phyloP scores from a whole-genome alignment of 768 basidiomycete species.

The Suillus placidus region DNA sequence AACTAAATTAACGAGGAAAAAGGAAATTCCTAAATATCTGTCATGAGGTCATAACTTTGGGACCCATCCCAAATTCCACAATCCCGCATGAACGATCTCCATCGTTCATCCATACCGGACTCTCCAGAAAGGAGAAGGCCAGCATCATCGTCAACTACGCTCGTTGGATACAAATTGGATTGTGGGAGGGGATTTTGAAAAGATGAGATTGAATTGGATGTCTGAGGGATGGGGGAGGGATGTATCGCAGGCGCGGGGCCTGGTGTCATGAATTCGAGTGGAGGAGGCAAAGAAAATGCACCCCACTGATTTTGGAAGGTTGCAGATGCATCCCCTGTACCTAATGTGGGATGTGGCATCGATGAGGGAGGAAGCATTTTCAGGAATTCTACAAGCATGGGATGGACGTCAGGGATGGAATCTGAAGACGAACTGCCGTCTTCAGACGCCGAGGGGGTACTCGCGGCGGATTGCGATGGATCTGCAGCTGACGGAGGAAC shows the following conservation, averaged over 20 bases:
- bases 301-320: slow-evolving; percentile 19
- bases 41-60: slow-evolving; percentile 1
- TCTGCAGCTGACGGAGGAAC: slow-evolving; percentile 12
- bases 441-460: slow-evolving; percentile 32
- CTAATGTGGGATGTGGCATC: slow-evolving; percentile 13
- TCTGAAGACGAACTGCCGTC: slow-evolving; percentile 27
- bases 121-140: slow-evolving; percentile 56
- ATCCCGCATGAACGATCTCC: slow-evolving; percentile 67
- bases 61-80: slow-evolving; percentile 53
- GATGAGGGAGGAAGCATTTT: slow-evolving; percentile 43
- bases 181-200: slow-evolving; percentile 22
- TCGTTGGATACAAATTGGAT: slow-evolving; percentile 15
- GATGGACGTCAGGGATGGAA: slow-evolving; percentile 52
- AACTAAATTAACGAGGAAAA: not conserved
- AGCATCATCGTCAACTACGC: not conserved
- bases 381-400: slow-evolving; percentile 64
- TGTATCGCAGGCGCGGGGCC: slow-evolving; percentile 9
- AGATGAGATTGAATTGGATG: slow-evolving; percentile 11
- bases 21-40: not conserved
- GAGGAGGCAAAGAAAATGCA: slow-evolving; percentile 6
- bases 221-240: not conserved
- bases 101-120: slow-evolving; percentile 65
- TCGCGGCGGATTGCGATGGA: slow-evolving; percentile 21
- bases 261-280: slow-evolving; percentile 14
- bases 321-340: not conserved